Base-by-base conservation (phyloP, 352 stramenopile species). In the Phytopythium litorale region DNA sequence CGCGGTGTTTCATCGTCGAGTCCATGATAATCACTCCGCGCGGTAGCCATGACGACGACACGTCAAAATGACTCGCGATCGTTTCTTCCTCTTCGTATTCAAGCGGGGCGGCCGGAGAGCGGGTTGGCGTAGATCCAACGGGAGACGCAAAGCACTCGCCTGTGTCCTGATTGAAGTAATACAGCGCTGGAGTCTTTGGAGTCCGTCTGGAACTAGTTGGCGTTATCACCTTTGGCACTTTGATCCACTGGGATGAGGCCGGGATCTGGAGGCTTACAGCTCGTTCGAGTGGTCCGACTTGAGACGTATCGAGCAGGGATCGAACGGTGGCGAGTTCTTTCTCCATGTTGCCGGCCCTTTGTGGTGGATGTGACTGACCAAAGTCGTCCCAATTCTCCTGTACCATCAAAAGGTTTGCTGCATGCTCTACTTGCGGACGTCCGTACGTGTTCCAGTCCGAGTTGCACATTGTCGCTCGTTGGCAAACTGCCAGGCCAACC, bases 81-180 rank as follows among this genome's bases (percentile, higher is more conserved):
- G 66, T 59, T 68, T 74, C 21, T 77, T 65, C 68, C 28, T 72
- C 56, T 71, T 93, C 84, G 45, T 82, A 91, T 56, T 89, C 84
- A 12, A 93, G 66, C 0, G 84, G 52, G 37, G 52, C 0, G 0
- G 12, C 4, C 5, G 13, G 35, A 3, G 35, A 48, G 18, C 18
- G 51, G 16, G 6, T 9, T 25, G 25, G 8, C 0, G 9, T 32
- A 45, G 16, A 45, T 23, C 38, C 60, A 61, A 11, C 63, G 64
- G 30, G 46, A 63, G 16, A 48, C 11, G 23, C 25, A 67, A 51
- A 68, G 33, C 43, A 59, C 63, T 84, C 71, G 1, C 76, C 79
- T 0, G 81, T 91, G 49, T 91, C 81, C 56, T 89, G 72, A 40
- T 91, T 91, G 53, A 91, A 79, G 63, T 77, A 92, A 45, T 72